Conservation (phyloP, 495 filamentous ascomycete genomes). For the Pseudomonodictys pantanalensis region DNA sequence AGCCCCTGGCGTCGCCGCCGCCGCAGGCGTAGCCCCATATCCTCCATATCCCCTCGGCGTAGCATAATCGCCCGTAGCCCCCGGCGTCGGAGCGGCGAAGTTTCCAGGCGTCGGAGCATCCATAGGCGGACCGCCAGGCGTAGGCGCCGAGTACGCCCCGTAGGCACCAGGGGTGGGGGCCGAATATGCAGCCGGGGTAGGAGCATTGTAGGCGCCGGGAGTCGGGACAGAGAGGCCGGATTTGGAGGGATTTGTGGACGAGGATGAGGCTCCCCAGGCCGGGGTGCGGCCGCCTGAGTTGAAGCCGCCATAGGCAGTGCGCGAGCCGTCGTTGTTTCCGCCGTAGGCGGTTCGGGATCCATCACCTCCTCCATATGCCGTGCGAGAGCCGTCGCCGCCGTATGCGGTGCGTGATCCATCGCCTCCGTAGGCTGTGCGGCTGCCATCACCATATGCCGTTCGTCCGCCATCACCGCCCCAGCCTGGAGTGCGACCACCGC, state of each 20-base stretch:
- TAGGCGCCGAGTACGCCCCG: conserved; percentile 34
- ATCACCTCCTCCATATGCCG: conserved; percentile 67
- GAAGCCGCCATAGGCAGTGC: conserved; percentile 60
- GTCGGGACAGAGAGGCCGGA: conserved; percentile 64
- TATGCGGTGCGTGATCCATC: conserved; percentile 41
- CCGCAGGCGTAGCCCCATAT: conserved; percentile 50
- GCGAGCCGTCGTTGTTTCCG: conserved; percentile 54
- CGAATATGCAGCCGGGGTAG: conserved; percentile 50
- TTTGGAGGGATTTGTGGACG: conserved; percentile 41
- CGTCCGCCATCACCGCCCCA: conserved; percentile 63
- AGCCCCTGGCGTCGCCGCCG: conserved; percentile 72
- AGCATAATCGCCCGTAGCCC: conserved; percentile 56
- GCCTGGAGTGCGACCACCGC: conserved; percentile 47
- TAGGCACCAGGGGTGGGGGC: conserved; percentile 44
- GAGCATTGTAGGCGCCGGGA: conserved; percentile 67
- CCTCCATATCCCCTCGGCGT: conserved; percentile 48
- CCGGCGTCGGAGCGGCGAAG: conserved; percentile 55
- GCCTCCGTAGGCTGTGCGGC: conserved; percentile 38
- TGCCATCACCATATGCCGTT: conserved; percentile 59
- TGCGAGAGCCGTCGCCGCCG: conserved; percentile 62
- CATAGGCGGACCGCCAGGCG: conserved; percentile 39
- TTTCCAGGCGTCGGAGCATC: conserved; percentile 33
- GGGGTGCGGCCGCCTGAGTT: conserved; percentile 49
- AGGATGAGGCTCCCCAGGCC: conserved; percentile 21
- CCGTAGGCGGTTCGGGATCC: conserved; percentile 40